Evolutionary conservation across 164 flowering plant genomes (phyloP).

Genomic region (Berberis thunbergii): DNA sequence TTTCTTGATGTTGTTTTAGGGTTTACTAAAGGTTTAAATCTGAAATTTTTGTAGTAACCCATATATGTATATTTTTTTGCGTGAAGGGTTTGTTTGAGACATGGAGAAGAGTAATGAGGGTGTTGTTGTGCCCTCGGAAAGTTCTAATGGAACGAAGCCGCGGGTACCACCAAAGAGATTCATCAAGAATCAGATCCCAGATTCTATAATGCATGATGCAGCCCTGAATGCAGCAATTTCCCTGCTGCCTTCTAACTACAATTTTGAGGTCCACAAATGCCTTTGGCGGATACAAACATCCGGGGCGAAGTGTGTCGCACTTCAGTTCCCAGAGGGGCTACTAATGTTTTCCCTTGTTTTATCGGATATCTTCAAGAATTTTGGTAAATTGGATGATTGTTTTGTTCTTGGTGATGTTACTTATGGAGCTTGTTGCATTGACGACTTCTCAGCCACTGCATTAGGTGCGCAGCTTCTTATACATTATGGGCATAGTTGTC

Average conservation of each 20-base stretch:
- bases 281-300: constrained; percentile 63
- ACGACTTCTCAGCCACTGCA: constrained; percentile 79
- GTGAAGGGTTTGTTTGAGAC: background rate
- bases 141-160: constrained; percentile 14
- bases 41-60: too few species aligned
- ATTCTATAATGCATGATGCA: constrained; percentile 56
- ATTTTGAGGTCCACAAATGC: constrained; percentile 86
- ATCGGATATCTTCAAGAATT: constrained; percentile 72
- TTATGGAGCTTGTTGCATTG: constrained; percentile 95
- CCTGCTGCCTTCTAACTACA: constrained; percentile 81
- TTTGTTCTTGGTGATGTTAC: constrained; percentile 92
- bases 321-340: constrained; percentile 96
- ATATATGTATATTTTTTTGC: too few species aligned
- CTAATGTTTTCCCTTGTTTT: constrained; percentile 81
- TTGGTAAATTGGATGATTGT: constrained; percentile 50
- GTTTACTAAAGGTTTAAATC: too few species aligned
- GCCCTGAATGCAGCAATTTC: constrained; percentile 72
- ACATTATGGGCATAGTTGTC: constrained; percentile 92
- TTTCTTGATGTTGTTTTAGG: too few species aligned
- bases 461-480: constrained; percentile 73
- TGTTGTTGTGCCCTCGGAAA: constrained; percentile 9
- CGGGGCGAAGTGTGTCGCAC: constrained; percentile 67
- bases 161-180: constrained; percentile 58
- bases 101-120: constrained; percentile 6
- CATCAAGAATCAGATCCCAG: constrained; percentile 75